Evolutionary conservation across 1,284 basidiomycete genomes (phyloP).

Genomic region (Phylloboletellus chloephorus): DNA sequence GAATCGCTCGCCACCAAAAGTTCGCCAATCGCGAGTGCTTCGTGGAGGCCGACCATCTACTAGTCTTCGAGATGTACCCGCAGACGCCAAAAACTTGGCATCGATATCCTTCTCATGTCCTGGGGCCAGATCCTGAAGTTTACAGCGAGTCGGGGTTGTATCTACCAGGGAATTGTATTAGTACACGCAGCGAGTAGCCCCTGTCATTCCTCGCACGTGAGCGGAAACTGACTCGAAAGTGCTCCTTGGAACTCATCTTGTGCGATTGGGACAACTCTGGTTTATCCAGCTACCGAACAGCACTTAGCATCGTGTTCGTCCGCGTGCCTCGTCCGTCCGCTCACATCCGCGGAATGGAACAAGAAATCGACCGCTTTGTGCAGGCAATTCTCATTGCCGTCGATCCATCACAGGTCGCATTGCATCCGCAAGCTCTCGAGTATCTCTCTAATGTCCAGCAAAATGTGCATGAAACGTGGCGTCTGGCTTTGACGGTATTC

Average conservation of each 20-base stretch:
- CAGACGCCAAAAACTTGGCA: background rate
- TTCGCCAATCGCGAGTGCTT: constrained; percentile 14
- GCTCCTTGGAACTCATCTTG: background rate
- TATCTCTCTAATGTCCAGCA: constrained; percentile 77
- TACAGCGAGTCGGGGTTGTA: constrained; percentile 5
- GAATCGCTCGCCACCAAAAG: constrained; percentile 2
- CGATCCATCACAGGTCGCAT: constrained; percentile 61
- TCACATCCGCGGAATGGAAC: constrained; percentile 47
- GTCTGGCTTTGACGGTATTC: constrained; percentile 70
- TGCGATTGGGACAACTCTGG: constrained; percentile 7
- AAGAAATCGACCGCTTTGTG: constrained; percentile 69
- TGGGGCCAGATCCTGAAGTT: constrained; percentile 20
- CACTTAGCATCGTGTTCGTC: constrained; percentile 9
- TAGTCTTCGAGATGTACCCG: constrained; percentile 10
- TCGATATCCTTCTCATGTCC: constrained; percentile 15
- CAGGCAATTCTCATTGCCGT: constrained; percentile 82
- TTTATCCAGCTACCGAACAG: constrained; percentile 1
- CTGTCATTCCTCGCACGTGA: constrained; percentile 28
- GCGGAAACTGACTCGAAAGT: constrained; percentile 16
- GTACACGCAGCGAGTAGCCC: constrained; percentile 12
- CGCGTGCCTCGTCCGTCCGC: constrained; percentile 15
- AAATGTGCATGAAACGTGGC: constrained; percentile 74
- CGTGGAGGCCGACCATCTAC: constrained; percentile 12
- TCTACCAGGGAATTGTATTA: constrained; percentile 23
- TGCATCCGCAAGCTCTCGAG: constrained; percentile 77